Conservation (phyloP, 2,329 filamentous ascomycete species). For the Epichloe amarillans region DNA sequence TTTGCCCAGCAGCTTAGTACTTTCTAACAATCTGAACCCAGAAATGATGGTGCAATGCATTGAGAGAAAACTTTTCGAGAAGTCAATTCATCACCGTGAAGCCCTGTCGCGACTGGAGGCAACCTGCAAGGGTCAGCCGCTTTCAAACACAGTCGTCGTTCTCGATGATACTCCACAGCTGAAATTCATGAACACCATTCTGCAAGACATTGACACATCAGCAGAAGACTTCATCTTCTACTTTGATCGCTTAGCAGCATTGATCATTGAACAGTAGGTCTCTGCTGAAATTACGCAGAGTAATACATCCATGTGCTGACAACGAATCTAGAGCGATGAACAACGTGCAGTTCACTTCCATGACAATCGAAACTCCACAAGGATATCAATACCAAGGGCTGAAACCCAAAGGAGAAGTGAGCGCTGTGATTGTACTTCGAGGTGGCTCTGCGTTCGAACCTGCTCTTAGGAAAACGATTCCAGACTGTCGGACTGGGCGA, state of each 20-base stretch:
- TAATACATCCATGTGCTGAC: slow-evolving; percentile 5
- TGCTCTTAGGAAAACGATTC: slow-evolving; percentile 77
- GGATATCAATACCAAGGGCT: slow-evolving; percentile 60
- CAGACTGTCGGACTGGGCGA: slow-evolving; percentile 80
- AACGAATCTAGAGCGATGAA: slow-evolving; percentile 51
- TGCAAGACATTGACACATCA: slow-evolving; percentile 65
- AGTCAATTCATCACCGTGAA: slow-evolving; percentile 70
- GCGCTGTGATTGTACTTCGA: slow-evolving; percentile 76
- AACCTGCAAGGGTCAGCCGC: slow-evolving; percentile 54
- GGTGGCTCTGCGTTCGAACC: slow-evolving; percentile 82
- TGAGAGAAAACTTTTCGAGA: slow-evolving; percentile 71
- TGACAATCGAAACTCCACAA: slow-evolving; percentile 56
- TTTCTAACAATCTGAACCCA: slow-evolving; percentile 18
- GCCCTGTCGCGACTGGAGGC: slow-evolving; percentile 66
- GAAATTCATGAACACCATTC: slow-evolving; percentile 76
- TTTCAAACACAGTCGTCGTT: slow-evolving; percentile 63
- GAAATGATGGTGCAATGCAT: slow-evolving; percentile 93
- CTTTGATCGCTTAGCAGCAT: slow-evolving; percentile 76
- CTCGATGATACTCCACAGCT: slow-evolving; percentile 70
- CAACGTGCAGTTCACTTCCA: slow-evolving; percentile 55
- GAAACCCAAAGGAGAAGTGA: slow-evolving; percentile 56
- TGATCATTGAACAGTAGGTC: slow-evolving; percentile 65
- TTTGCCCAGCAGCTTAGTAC: background rate
- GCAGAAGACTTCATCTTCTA: slow-evolving; percentile 96
- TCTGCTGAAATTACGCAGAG: background rate